A percentile compares a stretch with the other conserved stretches of the same genome.
These are phyloP conservation scores for Onygena corvina DNA, from an alignment of 2,329 filamentous ascomycete species.

Conservation along the genomic window DNA sequence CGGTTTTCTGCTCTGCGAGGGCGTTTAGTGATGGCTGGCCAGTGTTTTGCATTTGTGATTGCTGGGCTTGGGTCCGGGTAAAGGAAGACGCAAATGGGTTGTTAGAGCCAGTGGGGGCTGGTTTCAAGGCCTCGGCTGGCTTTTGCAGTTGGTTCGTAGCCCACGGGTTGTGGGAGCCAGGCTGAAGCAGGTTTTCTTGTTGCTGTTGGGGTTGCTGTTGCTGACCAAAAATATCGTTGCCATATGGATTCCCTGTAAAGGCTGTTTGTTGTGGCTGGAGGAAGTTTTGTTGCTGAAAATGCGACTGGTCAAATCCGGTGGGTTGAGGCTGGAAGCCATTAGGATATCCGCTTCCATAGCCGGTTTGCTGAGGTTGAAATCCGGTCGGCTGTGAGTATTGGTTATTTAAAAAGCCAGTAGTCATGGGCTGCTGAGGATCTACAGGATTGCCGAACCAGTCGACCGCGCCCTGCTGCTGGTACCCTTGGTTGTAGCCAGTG, in stretches of 20 bases:
- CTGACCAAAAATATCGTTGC: slow-evolving; percentile 36
- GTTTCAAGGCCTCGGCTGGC: slow-evolving; percentile 54
- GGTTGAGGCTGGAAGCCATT: slow-evolving; percentile 59
- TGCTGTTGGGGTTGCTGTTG: slow-evolving; percentile 39
- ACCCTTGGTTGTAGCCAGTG: slow-evolving; percentile 91
- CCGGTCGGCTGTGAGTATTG: slow-evolving; percentile 68
- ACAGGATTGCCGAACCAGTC: slow-evolving; percentile 97
- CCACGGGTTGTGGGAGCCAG: slow-evolving; percentile 94
- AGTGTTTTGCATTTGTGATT: slow-evolving; percentile 39
- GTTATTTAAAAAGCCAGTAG: slow-evolving; percentile 55
- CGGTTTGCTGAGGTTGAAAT: slow-evolving; percentile 48
- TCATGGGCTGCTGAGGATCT: slow-evolving; percentile 60
- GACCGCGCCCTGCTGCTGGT: slow-evolving; percentile 90
- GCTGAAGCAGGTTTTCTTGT: slow-evolving; percentile 50
- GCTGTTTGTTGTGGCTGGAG: slow-evolving; percentile 45
- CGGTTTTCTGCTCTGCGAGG: slow-evolving; percentile 72
- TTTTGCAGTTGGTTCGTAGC: slow-evolving; percentile 46
- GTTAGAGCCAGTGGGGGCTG: slow-evolving; percentile 87
- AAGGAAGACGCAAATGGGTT: slow-evolving; percentile 85
- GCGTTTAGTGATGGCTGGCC: slow-evolving; percentile 60
- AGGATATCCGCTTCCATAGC: slow-evolving; percentile 56
- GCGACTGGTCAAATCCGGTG: slow-evolving; percentile 53
- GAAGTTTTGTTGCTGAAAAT: slow-evolving; percentile 30
- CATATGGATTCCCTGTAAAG: slow-evolving; percentile 49
- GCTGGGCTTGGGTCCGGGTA: slow-evolving; percentile 46